Evolutionary conservation across 768 basidiomycete genomes (phyloP), one percentile per base, ranked within the genome.

Genomic region (Porphyrellus cyaneotinctus): DNA sequence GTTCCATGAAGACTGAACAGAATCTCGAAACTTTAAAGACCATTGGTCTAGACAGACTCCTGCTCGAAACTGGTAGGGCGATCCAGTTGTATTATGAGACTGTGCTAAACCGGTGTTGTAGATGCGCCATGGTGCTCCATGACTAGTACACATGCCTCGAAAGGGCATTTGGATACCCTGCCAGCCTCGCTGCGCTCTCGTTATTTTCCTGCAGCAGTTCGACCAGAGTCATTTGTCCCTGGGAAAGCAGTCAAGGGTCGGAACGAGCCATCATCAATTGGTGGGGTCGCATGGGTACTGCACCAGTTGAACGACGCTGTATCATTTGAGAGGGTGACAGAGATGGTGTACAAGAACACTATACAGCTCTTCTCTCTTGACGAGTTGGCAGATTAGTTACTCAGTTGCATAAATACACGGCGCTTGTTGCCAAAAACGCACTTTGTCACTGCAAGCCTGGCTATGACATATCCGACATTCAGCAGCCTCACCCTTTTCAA

Each of bases 91-190:
- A 14, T 32, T 17, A 3, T 42, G 5, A 5, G 20, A 31, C 24
- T 4, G 15, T 26, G 12, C 36, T 57, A 41, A 51, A 43, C 36
- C 39, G 35, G 35, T 20, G 50, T 44, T 31, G 24, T 56, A 85
- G 85, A 87, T 64, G 80, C 84, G 0, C 86, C 85, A 11, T 88
- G 85, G 84, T 87, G 86, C 59, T 77, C 83, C n/a, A 73, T 84
- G 70, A 84, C 82, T 23, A 75, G 80, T 6, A 80, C 81, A 2
- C 85, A 87, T 52, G 82, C 83, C 5, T 87, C 85, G 1, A 75
- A 78, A 54, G 48, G 59, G 13, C 72, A 80, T 57, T 64, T 86
- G 2, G 68, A 74, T 10, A 70, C 71, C 17, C 67, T 88, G 26
- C 80, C 83, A 0, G 49, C 71, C 1, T 52, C 70, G 11, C 69